These are phyloP conservation scores for Luvunga scandens DNA, from an alignment of 345 rosid species.

Conservation along the genomic window DNA sequence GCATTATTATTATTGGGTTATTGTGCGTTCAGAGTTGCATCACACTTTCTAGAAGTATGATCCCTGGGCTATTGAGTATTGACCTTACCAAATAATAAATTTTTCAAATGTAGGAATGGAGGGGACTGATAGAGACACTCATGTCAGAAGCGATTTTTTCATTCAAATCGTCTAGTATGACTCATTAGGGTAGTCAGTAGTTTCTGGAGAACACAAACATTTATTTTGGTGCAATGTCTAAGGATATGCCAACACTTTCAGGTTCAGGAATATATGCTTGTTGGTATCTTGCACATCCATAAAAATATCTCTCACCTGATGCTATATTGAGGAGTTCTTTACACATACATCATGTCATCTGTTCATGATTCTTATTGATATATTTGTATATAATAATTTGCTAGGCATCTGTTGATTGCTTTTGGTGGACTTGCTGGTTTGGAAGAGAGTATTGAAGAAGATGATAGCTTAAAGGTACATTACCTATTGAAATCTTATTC, in stretches of 20 bases:
- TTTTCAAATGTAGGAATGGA: not conserved
- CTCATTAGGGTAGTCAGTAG: not conserved
- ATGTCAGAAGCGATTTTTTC: not conserved
- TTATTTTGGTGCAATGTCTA: not conserved
- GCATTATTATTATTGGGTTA: not conserved
- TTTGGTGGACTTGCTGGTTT: slow-evolving; percentile 96
- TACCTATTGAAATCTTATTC: not conserved
- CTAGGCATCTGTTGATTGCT: slow-evolving; percentile 84
- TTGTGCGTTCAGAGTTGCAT: not conserved
- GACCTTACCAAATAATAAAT: not conserved
- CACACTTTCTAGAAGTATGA: not conserved
- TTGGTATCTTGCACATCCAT: not conserved
- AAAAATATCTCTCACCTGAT: not conserved
- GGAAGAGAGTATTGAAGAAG: slow-evolving; percentile 80
- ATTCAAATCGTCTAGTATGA: not conserved
- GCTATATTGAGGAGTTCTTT: not conserved
- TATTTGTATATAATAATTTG: not conserved
- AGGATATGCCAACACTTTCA: not conserved
- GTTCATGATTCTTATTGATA: not conserved
- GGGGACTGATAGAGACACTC: not conserved
- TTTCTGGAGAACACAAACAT: not conserved
- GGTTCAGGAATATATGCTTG: not conserved
- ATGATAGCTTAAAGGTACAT: slow-evolving; percentile 61
- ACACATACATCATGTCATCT: not conserved
- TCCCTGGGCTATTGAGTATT: not conserved